A percentile compares a stretch with the other conserved stretches of the same genome.
These are phyloP conservation scores for Alisma plantagoaquatica DNA, from an alignment of 106 monocot species.

Conservation along the genomic window DNA sequence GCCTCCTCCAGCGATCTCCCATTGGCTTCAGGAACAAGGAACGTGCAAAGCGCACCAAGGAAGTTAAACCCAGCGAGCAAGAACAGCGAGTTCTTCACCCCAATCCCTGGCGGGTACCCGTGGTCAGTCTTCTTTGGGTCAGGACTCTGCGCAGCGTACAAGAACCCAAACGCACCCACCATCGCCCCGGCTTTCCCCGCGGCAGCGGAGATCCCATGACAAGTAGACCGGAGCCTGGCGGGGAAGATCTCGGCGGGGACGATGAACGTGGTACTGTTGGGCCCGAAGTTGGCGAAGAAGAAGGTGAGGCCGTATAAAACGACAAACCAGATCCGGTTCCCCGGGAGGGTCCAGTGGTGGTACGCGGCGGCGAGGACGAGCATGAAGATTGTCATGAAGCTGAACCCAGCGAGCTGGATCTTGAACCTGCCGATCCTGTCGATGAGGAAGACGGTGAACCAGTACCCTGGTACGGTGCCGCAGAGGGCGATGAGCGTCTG, in stretches of 20 bases:
- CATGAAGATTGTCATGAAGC: slow-evolving; percentile 14
- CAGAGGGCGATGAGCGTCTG: slow-evolving; percentile 17
- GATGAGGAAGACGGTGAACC: slow-evolving; percentile 16
- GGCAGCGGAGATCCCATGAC: slow-evolving; percentile 18
- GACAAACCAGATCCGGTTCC: slow-evolving; percentile 34
- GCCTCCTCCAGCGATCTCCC: no score
- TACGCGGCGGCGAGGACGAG: slow-evolving; percentile 7
- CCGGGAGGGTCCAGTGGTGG: slow-evolving; percentile 10
- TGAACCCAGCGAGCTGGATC: slow-evolving; percentile 11
- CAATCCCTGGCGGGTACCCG: no score
- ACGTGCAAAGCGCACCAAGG: no score
- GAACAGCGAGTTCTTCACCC: no score
- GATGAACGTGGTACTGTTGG: slow-evolving; percentile 23
- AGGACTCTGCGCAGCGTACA: no score
- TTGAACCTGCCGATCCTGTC: slow-evolving; percentile 10
- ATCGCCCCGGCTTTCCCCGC: slow-evolving; percentile 13
- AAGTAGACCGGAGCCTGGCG: slow-evolving; percentile 9
- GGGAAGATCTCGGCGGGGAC: slow-evolving; percentile 24
- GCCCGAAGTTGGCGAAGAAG: slow-evolving; percentile 33
- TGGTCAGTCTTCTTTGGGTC: no score
- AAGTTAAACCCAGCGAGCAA: no score
- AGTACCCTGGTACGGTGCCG: slow-evolving; percentile 17
- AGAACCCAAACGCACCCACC: no score
- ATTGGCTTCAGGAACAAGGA: no score
- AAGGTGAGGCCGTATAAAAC: slow-evolving; percentile 10